These are phyloP conservation scores for Papiliotrema terrestris DNA, from an alignment of 1,284 basidiomycete species.

Conservation along the genomic window DNA sequence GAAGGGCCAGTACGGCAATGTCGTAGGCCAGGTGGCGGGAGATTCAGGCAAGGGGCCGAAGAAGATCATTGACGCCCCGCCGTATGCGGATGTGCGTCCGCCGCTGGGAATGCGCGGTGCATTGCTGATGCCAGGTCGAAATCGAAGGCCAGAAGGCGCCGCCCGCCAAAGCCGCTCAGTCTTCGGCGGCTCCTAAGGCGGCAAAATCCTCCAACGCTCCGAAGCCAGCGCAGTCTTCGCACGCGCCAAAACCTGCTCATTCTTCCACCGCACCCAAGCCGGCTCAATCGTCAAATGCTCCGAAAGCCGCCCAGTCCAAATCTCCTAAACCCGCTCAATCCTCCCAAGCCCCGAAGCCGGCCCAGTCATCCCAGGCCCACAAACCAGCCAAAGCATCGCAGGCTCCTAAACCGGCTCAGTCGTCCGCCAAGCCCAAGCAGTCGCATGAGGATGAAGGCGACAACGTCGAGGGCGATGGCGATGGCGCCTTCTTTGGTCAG, in stretches of 20 bases:
- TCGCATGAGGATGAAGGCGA: not conserved
- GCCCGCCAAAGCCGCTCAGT: not conserved
- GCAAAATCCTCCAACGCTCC: not conserved
- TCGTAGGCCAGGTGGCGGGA: not conserved
- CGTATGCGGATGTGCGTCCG: not conserved
- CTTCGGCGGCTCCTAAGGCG: not conserved
- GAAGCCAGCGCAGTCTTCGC: not conserved
- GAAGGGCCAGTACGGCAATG: not conserved
- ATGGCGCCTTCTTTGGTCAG: not conserved
- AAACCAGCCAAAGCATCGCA: too few relatives aligned
- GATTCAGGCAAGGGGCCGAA: not conserved
- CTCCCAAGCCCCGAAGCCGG: not conserved
- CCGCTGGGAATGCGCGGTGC: too few relatives aligned
- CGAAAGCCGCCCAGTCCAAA: not conserved
- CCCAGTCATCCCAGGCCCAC: too few relatives aligned
- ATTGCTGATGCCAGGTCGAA: too few relatives aligned
- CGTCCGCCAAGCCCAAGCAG: too few relatives aligned
- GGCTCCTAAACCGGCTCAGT: too few relatives aligned
- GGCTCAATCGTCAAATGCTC: not conserved
- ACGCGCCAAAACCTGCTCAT: not conserved
- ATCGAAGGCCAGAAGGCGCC: too few relatives aligned
- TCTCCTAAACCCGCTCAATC: not conserved
- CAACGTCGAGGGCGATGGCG: not conserved
- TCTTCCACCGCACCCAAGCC: not conserved
- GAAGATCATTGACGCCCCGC: not conserved